Evolutionary conservation across 2,329 filamentous ascomycete genomes (phyloP).

Genomic region (Hypoxylon sp.): DNA sequence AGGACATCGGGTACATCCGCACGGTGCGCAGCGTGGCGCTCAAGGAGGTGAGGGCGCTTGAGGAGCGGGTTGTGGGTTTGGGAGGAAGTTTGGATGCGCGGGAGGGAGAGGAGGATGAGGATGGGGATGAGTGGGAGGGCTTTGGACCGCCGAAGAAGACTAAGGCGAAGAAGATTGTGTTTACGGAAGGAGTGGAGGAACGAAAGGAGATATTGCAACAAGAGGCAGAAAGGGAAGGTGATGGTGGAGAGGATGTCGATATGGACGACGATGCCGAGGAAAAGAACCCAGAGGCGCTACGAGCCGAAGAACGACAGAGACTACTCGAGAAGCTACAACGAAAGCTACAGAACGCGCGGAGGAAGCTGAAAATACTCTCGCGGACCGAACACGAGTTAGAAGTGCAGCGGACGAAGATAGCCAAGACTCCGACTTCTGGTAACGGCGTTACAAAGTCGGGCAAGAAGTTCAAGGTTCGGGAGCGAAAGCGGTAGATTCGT

Average conservation of each 20-base stretch:
- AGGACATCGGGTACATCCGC: conserved; percentile 75
- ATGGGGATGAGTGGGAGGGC: conserved; percentile 49
- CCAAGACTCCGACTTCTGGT: conserved; percentile 70
- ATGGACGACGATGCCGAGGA: conserved; percentile 54
- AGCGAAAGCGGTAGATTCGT: conserved; percentile 67
- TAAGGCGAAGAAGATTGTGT: conserved; percentile 65
- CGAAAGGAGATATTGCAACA: conserved; percentile 49
- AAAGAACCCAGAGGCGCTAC: conserved; percentile 53
- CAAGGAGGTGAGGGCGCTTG: conserved; percentile 69
- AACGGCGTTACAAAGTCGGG: conserved; percentile 71
- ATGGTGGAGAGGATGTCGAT: conserved; percentile 34
- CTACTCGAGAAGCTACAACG: conserved; percentile 61
- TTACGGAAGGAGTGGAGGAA: conserved; percentile 59
- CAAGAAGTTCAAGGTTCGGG: conserved; percentile 72
- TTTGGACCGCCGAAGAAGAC: conserved; percentile 39
- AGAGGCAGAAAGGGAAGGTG: conserved; percentile 36
- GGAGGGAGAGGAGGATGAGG: conserved; percentile 49
- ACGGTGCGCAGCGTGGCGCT: conserved; percentile 71
- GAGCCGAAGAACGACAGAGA: conserved; percentile 58
- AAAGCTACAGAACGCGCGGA: conserved; percentile 64
- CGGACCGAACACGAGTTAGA: conserved; percentile 70
- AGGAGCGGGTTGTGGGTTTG: conserved; percentile 66
- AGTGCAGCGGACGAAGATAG: conserved; percentile 72
- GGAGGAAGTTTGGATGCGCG: conserved; percentile 50
- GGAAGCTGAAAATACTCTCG: conserved; percentile 68